These are phyloP conservation scores for Lumnitzera racemosa DNA, from an alignment of 345 rosid species.

Conservation along the genomic window DNA sequence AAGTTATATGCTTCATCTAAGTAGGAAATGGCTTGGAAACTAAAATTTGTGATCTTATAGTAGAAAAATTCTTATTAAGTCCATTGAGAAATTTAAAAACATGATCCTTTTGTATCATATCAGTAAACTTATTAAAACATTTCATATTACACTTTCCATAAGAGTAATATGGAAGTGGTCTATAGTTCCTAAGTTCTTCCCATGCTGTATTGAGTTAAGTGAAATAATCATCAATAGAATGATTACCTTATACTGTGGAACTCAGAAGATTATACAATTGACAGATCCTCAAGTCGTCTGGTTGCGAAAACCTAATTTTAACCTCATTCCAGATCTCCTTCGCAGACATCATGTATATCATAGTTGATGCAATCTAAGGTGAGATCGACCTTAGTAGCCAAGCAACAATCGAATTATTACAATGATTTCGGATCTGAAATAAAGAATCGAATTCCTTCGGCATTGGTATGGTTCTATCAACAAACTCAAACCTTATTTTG, in stretches of 20 bases:
- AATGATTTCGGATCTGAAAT: background rate
- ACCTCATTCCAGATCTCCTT: background rate
- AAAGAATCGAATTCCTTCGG: background rate
- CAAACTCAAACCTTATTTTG: background rate
- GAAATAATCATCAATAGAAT: no score
- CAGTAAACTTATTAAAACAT: background rate
- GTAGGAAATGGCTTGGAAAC: background rate
- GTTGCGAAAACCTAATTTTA: background rate
- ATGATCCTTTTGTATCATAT: background rate
- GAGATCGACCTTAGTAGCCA: background rate
- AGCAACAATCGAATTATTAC: background rate
- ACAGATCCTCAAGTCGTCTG: background rate
- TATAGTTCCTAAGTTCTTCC: no score
- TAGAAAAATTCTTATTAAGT: background rate
- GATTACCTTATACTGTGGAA: background rate
- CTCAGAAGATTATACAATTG: background rate
- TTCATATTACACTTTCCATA: no score
- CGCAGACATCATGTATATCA: background rate
- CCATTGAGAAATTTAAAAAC: background rate
- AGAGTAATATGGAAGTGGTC: no score
- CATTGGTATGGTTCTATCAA: background rate
- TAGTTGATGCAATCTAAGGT: background rate
- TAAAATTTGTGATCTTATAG: background rate
- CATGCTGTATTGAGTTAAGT: no score
- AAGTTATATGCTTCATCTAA: background rate